Percentiles rank a stretch among this genome's conserved stretches.
These are phyloP conservation scores for Xylaria cubensis DNA, from an alignment of 495 filamentous ascomycete genomes.

Conservation along the genomic window DNA sequence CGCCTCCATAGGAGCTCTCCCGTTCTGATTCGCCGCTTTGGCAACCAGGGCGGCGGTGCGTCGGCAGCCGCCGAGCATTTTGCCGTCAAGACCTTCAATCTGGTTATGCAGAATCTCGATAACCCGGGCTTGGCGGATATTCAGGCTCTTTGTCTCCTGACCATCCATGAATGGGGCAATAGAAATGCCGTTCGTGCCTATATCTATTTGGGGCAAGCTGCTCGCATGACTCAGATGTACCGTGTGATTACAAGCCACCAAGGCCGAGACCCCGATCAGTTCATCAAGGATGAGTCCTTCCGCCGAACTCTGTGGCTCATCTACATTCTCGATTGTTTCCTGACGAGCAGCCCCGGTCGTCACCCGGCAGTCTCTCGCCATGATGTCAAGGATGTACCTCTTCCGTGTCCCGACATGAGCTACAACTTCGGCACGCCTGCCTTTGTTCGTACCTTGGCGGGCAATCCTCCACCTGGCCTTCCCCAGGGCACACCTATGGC, in stretches of 20 bases:
- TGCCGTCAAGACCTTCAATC: constrained; percentile 53
- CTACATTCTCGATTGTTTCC: constrained; percentile 60
- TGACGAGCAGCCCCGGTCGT: constrained; percentile 60
- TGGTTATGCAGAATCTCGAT: constrained; percentile 54
- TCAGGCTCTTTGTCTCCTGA: constrained; percentile 57
- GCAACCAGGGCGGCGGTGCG: constrained; percentile 49
- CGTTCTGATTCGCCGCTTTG: constrained; percentile 56
- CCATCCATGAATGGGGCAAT: constrained; percentile 60
- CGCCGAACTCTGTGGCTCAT: constrained; percentile 59
- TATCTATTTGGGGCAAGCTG: constrained; percentile 58
- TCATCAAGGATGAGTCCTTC: constrained; percentile 59
- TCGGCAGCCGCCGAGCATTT: constrained; percentile 56
- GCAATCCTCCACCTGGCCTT: constrained; percentile 44
- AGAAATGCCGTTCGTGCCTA: constrained; percentile 60
- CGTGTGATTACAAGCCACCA: constrained; percentile 55
- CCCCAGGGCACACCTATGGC: constrained; percentile 42
- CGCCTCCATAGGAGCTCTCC: constrained; percentile 49
- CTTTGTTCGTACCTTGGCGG: constrained; percentile 52
- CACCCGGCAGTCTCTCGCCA: constrained; percentile 54
- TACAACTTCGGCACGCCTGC: constrained; percentile 58
- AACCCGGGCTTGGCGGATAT: constrained; percentile 58
- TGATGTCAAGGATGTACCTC: constrained; percentile 54
- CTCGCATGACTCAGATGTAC: constrained; percentile 61
- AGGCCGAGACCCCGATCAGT: constrained; percentile 53
- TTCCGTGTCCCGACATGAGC: constrained; percentile 58